These are phyloP conservation scores for Neofusicoccum umdonicola DNA, from an alignment of 2,329 filamentous ascomycete species.

Conservation along the genomic window DNA sequence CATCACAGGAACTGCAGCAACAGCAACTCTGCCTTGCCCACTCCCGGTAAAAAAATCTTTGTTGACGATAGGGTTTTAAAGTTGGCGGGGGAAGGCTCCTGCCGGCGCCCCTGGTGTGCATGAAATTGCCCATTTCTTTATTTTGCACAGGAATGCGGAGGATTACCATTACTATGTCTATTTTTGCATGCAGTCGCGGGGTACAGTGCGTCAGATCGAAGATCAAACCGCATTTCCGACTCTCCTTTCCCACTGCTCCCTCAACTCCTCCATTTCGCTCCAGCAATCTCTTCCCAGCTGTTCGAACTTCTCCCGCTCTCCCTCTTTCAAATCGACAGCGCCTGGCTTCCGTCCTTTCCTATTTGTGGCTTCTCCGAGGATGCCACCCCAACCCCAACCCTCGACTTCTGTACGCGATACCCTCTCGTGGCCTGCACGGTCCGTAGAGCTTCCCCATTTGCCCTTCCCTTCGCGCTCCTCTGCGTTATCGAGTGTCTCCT, in stretches of 20 bases:
- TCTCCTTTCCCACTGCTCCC: conserved; percentile 62
- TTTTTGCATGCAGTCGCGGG: neutral
- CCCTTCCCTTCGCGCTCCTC: conserved; percentile 53
- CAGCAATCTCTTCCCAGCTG: conserved; percentile 61
- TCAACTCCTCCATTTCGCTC: conserved; percentile 69
- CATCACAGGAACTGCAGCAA: neutral
- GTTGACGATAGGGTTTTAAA: neutral
- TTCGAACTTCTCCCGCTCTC: conserved; percentile 62
- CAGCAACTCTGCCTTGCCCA: neutral
- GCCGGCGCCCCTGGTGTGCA: neutral
- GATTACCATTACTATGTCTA: neutral
- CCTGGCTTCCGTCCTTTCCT: conserved; percentile 58
- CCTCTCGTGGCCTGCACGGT: conserved; percentile 56
- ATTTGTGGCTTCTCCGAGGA: conserved; percentile 48
- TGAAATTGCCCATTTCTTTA: neutral
- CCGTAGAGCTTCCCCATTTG: conserved; percentile 84
- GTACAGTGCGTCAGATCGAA: neutral
- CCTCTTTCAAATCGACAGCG: conserved; percentile 58
- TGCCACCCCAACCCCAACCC: conserved; percentile 72
- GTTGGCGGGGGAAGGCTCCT: neutral
- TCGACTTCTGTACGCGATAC: conserved; percentile 79
- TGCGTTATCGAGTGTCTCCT: conserved; percentile 59
- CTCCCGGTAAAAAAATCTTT: neutral
- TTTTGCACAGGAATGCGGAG: neutral
- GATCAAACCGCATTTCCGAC: neutral